phyloP scores from a whole-genome alignment of 495 filamentous ascomycete species.

The Penicillium argentinense region DNA sequence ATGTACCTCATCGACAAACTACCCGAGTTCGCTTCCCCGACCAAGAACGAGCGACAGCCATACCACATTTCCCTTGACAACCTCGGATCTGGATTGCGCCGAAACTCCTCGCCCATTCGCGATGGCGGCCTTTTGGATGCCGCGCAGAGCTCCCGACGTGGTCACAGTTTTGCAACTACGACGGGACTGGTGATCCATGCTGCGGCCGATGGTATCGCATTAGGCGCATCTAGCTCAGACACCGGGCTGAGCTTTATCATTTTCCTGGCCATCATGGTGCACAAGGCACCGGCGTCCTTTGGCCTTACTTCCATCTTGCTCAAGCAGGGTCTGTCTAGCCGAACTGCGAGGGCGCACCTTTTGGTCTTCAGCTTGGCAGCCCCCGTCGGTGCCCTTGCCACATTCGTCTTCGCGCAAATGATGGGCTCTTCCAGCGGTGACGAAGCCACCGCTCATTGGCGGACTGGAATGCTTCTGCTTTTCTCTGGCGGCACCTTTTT shows the following conservation, averaged over 20 bases:
- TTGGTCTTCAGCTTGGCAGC: constrained; percentile 90
- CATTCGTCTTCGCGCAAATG: constrained; percentile 74
- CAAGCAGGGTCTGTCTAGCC: constrained; percentile 84
- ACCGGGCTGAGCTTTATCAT: constrained; percentile 81
- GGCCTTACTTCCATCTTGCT: constrained; percentile 86
- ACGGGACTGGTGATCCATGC: constrained; percentile 95
- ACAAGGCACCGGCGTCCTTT: constrained; percentile 96
- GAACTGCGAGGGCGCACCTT: constrained; percentile 79
- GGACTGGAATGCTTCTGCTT: constrained; percentile 86
- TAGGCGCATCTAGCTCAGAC: constrained; percentile 80
- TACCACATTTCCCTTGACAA: constrained; percentile 83
- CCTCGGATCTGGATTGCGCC: constrained; percentile 57
- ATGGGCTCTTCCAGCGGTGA: constrained; percentile 55
- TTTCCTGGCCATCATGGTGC: constrained; percentile 94
- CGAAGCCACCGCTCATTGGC: constrained; percentile 65
- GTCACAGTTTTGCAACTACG: constrained; percentile 69
- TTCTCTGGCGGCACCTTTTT: constrained; percentile 96
- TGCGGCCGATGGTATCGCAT: constrained; percentile 92
- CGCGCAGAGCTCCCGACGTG: constrained; percentile 28
- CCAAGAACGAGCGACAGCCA: constrained; percentile 51
- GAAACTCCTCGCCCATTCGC: constrained; percentile 48
- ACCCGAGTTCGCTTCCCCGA: constrained; percentile 65
- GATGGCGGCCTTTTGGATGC: constrained; percentile 40
- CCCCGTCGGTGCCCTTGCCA: constrained; percentile 79
- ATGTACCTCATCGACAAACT: constrained; percentile 97